Base-by-base conservation (phyloP, 169 alveolate genomes). In the Cryptosporidium xiaoi region DNA sequence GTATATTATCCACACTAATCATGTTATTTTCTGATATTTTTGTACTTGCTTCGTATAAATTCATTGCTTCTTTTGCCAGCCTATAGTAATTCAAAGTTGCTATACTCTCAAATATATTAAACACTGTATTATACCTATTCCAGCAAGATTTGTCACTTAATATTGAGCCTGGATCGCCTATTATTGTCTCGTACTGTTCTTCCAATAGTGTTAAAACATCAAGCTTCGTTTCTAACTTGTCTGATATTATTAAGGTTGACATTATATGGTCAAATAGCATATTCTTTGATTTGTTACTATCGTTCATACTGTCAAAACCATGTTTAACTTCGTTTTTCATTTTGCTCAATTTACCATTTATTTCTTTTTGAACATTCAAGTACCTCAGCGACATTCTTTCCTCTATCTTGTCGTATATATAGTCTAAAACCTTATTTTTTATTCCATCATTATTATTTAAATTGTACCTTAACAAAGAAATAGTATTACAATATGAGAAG, bases 1-100 rank as follows among this genome's bases (percentile, higher is more conserved):
- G 36, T 27, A 77, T 60, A 13, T 55, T 77, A 20, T 77, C 71
- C 4, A 60, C 65, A 12, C 53, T 56, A 27, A 77, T 62, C 4
- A 71, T 36, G 46, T 77, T 77, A 18, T 62, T 44, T 3, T 71
- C 87, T 34, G 87, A 56, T 27, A 77, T 55, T 18, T 44, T 27
- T 20, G 87, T 77, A 62, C 87, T 77, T n/a, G 87, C 87, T 8
- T 77, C 87, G 46, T 56, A 77, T n/a, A 77, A 77, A 46, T 62
- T 44, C 3, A 77, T 60, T 12, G 51, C 58, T 36, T 60, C 87
- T 16, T 33, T 60, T 40, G 87, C 87, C 8, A 77, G 24, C 34
- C 33, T 55, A 8, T 10, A 27, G 27, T 60, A 62, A 60, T 77
- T 77, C n/a, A 53, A 36, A 7, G 77, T 29, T 24, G 64, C 64